Evolutionary conservation across 2,329 filamentous ascomycete genomes (phyloP).

Genomic region (Monosporascus sp.): DNA sequence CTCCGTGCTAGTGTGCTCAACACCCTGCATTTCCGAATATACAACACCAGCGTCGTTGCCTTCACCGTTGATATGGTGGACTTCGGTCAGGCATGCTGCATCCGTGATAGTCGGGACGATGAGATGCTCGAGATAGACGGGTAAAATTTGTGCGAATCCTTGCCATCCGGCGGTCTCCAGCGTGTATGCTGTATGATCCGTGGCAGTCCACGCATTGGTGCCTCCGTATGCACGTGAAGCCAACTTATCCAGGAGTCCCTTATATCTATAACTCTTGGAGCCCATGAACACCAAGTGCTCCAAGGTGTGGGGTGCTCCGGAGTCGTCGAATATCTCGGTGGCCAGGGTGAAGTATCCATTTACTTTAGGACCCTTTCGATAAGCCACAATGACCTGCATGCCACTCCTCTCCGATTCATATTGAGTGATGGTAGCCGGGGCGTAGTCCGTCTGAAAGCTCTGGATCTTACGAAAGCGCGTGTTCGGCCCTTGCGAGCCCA

Average conservation of each 20-base stretch:
- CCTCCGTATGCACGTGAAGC: slow-evolving; percentile 88
- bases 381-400: slow-evolving; percentile 89
- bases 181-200: slow-evolving; percentile 94
- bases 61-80: slow-evolving; percentile 89
- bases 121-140: slow-evolving; percentile 92
- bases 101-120: slow-evolving; percentile 89
- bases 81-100: slow-evolving; percentile 88
- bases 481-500: slow-evolving; percentile 47
- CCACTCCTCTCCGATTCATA: slow-evolving; percentile 95
- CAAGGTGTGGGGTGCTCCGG: slow-evolving; percentile 83
- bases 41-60: slow-evolving; percentile 96
- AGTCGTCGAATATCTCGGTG: slow-evolving; percentile 97
- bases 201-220: slow-evolving; percentile 97
- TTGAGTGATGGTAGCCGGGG: slow-evolving; percentile 80
- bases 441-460: slow-evolving; percentile 84
- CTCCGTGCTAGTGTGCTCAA: slow-evolving; percentile 78
- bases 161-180: slow-evolving; percentile 95
- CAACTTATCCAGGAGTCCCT: slow-evolving; percentile 90
- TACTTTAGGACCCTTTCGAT: slow-evolving; percentile 90
- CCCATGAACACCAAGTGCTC: slow-evolving; percentile 85
- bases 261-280: slow-evolving; percentile 89
- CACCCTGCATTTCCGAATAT: slow-evolving; percentile 97
- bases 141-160: slow-evolving; percentile 89
- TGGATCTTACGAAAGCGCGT: slow-evolving; percentile 78
- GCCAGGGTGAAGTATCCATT: slow-evolving; percentile 92